These are phyloP conservation scores for Xylaria nigripes DNA, from an alignment of 495 filamentous ascomycete genomes.

Conservation along the genomic window DNA sequence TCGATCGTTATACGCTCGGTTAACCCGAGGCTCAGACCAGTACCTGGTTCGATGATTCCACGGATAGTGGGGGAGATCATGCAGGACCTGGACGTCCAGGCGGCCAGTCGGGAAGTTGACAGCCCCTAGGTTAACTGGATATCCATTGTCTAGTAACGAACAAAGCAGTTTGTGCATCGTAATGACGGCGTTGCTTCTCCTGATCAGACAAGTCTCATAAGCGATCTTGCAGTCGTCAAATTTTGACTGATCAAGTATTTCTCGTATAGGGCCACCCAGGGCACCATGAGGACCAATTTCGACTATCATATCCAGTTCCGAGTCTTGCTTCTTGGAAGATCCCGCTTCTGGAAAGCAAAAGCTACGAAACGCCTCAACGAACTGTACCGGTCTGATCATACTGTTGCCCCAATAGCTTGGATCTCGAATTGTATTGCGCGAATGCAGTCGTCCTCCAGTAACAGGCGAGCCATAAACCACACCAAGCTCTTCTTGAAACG, in stretches of 20 bases:
- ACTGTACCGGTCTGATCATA: too few species aligned
- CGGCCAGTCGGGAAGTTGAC: constrained; percentile 20
- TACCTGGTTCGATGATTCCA: constrained; percentile 36
- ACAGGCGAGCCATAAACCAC: too few species aligned
- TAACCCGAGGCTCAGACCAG: constrained; percentile 36
- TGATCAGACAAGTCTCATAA: constrained; percentile 22
- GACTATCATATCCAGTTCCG: neutral
- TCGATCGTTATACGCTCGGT: constrained; percentile 33
- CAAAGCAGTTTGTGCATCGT: constrained; percentile 16
- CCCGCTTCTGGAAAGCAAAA: too few species aligned
- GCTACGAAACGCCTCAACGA: too few species aligned
- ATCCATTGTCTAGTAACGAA: constrained; percentile 35
- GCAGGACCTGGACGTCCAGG: constrained; percentile 13
- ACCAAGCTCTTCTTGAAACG: too few species aligned
- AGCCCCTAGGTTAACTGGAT: constrained; percentile 29
- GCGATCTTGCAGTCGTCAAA: too few species aligned
- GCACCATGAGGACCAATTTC: constrained; percentile 9
- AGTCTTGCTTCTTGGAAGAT: too few species aligned
- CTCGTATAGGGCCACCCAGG: constrained; percentile 31
- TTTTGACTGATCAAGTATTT: too few species aligned
- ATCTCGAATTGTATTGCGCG: too few species aligned
- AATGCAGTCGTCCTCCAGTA: too few species aligned
- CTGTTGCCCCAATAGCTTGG: too few species aligned
- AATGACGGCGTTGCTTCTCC: constrained; percentile 25
- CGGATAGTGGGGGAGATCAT: constrained; percentile 25